A percentile compares a stretch with the other conserved stretches of the same genome.
phyloP scores from a whole-genome alignment of 352 stramenopile species.

The Globisporangium paddicum region DNA sequence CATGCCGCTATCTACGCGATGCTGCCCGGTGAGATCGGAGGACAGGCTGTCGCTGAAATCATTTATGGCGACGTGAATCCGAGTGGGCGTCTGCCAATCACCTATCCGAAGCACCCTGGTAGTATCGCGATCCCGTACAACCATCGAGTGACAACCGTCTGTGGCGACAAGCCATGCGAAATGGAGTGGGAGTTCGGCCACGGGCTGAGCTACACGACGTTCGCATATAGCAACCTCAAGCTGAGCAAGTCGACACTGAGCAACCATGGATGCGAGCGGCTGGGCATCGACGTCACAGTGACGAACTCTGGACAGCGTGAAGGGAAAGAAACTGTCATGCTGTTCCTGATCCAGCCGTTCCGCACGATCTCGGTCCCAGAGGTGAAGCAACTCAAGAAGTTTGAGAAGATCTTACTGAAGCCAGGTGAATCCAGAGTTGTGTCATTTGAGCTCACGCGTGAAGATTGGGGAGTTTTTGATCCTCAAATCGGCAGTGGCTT shows the following conservation, averaged over 20 bases:
- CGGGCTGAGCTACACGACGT: slow-evolving; percentile 68
- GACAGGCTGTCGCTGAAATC: slow-evolving; percentile 80
- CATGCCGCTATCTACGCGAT: slow-evolving; percentile 78
- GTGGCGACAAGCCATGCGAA: slow-evolving; percentile 37
- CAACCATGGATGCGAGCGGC: slow-evolving; percentile 16
- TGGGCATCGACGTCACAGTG: slow-evolving; percentile 46
- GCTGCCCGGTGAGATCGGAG: slow-evolving; percentile 71
- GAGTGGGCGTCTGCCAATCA: slow-evolving; percentile 78
- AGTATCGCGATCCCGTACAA: slow-evolving; percentile 77
- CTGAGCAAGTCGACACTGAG: slow-evolving; percentile 24
- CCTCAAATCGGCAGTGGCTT: slow-evolving; percentile 61
- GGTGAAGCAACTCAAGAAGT: slow-evolving; percentile 78
- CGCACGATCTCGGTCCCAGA: slow-evolving; percentile 61
- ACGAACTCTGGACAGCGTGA: slow-evolving; percentile 52
- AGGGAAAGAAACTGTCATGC: slow-evolving; percentile 72
- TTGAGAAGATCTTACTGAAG: slow-evolving; percentile 62
- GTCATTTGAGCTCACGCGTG: slow-evolving; percentile 36
- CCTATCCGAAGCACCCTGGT: slow-evolving; percentile 66
- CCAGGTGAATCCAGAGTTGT: slow-evolving; percentile 35
- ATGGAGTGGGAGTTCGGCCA: slow-evolving; percentile 65
- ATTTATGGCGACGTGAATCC: slow-evolving; percentile 76
- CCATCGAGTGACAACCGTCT: slow-evolving; percentile 55
- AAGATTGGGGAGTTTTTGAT: slow-evolving; percentile 60
- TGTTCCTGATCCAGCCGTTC: slow-evolving; percentile 72
- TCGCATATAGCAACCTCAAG: slow-evolving; percentile 43